Evolutionary conservation across 2,329 filamentous ascomycete species (phyloP), one percentile per base, ranked within the genome.

Genomic region (Tothia fuscella): DNA sequence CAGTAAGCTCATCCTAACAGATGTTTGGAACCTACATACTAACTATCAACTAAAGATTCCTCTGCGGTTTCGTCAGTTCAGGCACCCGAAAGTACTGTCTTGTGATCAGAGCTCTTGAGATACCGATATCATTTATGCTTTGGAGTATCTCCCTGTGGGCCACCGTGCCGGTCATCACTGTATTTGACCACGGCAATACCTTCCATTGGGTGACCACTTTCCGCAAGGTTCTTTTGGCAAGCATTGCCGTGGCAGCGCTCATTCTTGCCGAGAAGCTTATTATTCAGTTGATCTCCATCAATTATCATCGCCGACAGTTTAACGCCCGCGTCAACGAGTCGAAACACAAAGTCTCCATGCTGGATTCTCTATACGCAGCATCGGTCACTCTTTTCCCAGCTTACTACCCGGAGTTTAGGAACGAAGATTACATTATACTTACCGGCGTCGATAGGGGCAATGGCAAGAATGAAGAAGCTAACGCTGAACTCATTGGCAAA

Each of bases 371-470:
- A 46, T 91, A 86, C 55, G 84, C 91, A 46, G 82, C 82, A 7
- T 91, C 83, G 6, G 73, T 83, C 34, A 73, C 75, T 10, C 66
- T 93, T 38, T 93, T 93, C 53, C 85, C 86, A 29, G 81, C 84
- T 66, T 88, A 87, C 63, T 88, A 82, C 58, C 67, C 63, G 12
- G 84, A 91, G 53, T 93, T 93, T 50, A 65, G 70, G 17, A 78
- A 87, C 10, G 85, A 93, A 56, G 86, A 93, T 59, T 78, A 81
- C 51, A 67, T 83, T 51, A 89, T 93, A 22, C 56, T 31, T 19
- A 44, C 36, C 19, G 43, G 43, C 6, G 24, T 43, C 13, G 20
- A 38, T n/a, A n/a, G n/a, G n/a, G n/a, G n/a, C 56, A 82, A 80
- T 55, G 82, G 86, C 61, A 80, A 34, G 79, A 46, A 76, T 87